Evolutionary conservation across 306 rosid species (phyloP).

Genomic region (Gynostemma pentaphyllum): DNA sequence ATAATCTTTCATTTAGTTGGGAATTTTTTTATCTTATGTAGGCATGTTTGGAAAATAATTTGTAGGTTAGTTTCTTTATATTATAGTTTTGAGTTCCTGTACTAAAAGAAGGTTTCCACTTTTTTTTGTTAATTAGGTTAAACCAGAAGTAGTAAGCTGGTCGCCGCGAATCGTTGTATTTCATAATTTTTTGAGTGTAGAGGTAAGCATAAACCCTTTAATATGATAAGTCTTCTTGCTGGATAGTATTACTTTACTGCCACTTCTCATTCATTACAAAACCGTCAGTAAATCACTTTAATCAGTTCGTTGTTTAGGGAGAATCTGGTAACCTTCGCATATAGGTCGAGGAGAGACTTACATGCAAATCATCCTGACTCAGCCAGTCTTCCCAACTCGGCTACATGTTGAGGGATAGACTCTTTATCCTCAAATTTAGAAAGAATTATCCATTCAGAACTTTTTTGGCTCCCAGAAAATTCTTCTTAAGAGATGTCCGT

Average conservation of each 20-base stretch:
- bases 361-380: not conserved
- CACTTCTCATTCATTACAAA: not conserved
- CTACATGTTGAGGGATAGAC: not conserved
- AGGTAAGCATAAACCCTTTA: conserved; percentile 34
- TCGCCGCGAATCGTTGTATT: conserved; percentile 78
- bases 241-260: not conserved
- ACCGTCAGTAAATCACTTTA: not conserved
- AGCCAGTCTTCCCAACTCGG: not conserved
- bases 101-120: conserved; percentile 7
- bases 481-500: not conserved
- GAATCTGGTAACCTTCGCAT: not conserved
- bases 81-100: not conserved
- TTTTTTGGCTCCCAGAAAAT: too few relatives aligned
- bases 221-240: not conserved
- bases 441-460: too few relatives aligned
- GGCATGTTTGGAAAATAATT: not conserved
- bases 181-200: conserved; percentile 74
- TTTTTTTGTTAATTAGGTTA: conserved; percentile 37
- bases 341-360: not conserved
- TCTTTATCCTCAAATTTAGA: not conserved
- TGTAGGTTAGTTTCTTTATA: not conserved
- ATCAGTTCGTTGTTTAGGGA: conserved; percentile 1
- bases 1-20: not conserved
- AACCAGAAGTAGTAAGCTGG: conserved; percentile 93
- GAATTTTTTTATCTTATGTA: not conserved